A percentile compares a stretch with the other conserved stretches of the same genome.
phyloP scores from a whole-genome alignment of 352 stramenopile genomes.

The Thraustochytrium sp. region DNA sequence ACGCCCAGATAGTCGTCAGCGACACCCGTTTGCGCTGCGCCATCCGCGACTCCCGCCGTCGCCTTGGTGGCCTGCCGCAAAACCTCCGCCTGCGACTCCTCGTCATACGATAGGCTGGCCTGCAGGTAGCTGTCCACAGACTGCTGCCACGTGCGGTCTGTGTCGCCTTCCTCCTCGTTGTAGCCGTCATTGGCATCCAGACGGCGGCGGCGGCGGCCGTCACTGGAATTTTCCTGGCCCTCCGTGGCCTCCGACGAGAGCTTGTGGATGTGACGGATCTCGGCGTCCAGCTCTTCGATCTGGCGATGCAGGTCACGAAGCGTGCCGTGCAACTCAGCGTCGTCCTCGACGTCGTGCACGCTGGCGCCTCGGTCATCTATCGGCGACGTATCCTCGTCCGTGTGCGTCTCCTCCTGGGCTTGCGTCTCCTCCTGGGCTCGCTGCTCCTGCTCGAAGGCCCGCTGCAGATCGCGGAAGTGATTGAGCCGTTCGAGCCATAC shows the following conservation, averaged over 20 bases:
- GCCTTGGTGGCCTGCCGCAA: not conserved
- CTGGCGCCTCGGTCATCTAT: not conserved
- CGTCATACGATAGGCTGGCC: not conserved
- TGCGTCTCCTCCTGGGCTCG: too few species aligned
- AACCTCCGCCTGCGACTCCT: not conserved
- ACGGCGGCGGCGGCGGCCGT: not conserved
- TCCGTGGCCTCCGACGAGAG: not conserved
- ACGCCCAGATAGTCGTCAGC: conserved; percentile 48
- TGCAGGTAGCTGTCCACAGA: not conserved
- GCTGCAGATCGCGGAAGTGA: conserved; percentile 54
- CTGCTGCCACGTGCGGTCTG: not conserved
- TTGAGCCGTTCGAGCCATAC: conserved; percentile 70
- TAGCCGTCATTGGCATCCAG: not conserved
- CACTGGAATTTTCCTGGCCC: not conserved
- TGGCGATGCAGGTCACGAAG: not conserved
- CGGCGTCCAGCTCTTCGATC: not conserved
- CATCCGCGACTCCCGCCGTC: conserved; percentile 52
- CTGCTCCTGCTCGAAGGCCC: not conserved
- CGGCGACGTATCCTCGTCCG: too few species aligned
- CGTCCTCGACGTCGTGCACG: not conserved
- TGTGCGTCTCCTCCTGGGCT: too few species aligned
- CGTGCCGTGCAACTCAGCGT: not conserved
- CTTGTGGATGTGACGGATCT: not conserved
- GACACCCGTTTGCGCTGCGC: conserved; percentile 60
- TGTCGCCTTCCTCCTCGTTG: not conserved